Percentiles rank a stretch among this genome's conserved stretches.
Evolutionary conservation across 1,139 yeast genomes (phyloP).

Genomic region (Tardiomyces digboiensis): DNA sequence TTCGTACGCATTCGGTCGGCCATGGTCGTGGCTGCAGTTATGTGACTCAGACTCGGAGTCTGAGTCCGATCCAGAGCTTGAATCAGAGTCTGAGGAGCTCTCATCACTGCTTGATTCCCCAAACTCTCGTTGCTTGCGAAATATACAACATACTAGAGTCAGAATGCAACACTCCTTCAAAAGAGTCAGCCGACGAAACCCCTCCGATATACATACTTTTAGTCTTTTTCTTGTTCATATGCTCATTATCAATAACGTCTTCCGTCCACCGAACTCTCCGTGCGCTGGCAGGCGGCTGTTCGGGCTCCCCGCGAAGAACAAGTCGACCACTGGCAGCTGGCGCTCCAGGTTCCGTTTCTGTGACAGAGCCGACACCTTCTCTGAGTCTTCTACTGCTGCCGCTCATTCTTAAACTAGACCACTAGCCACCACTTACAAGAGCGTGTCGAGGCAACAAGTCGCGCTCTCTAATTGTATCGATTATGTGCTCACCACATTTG

Average conservation of each 20-base stretch:
- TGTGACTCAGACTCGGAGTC: conserved; percentile 9
- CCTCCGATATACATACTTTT: conserved; percentile 35
- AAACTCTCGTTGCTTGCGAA: conserved; percentile 72
- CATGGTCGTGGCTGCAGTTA: conserved; percentile 3
- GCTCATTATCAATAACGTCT: conserved; percentile 82
- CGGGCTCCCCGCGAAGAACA: no score
- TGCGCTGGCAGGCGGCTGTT: background rate
- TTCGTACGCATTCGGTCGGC: conserved; percentile 30
- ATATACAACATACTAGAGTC: conserved; percentile 66
- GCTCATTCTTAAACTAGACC: no score
- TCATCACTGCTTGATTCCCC: conserved; percentile 46
- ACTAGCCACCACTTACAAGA: no score
- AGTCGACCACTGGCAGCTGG: no score
- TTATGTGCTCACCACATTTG: no score
- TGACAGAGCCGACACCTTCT: no score
- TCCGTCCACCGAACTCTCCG: conserved; percentile 68
- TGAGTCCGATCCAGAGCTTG: conserved; percentile 34
- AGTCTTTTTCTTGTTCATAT: conserved; percentile 77
- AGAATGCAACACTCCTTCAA: no score
- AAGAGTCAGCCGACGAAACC: no score
- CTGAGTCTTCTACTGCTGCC: no score
- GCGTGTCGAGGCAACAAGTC: no score
- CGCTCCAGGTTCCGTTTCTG: no score
- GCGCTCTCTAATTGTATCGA: no score
- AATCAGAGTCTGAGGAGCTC: conserved; percentile 20